Conservation (phyloP, 805 yeast species). For the Yarrowia alimentaria region DNA sequence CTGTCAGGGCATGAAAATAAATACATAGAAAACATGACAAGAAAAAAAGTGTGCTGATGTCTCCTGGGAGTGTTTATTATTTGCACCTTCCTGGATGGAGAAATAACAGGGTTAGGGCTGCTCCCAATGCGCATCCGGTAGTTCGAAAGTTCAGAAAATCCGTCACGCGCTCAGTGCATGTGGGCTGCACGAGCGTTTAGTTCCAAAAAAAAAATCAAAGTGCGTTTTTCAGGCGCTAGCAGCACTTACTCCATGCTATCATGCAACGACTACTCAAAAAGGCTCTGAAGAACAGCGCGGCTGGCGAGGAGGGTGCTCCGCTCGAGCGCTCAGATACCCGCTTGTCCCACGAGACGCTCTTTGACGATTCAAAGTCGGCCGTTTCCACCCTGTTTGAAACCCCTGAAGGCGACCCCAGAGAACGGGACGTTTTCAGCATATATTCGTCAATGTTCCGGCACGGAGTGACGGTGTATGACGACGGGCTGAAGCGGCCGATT, state of each 20-base stretch:
- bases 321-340: constrained; percentile 12
- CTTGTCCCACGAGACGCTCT: constrained; percentile 17
- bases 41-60: too few relatives aligned
- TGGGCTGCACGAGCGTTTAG: constrained; percentile 3
- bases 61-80: too few relatives aligned
- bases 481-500: constrained; percentile 19
- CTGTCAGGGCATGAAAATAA: too few relatives aligned
- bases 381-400: constrained; percentile 24
- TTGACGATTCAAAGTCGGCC: constrained; percentile 17
- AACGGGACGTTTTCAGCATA: constrained; percentile 22
- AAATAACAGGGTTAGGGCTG: constrained; percentile 21
- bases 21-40: too few relatives aligned
- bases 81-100: too few relatives aligned
- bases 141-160: too few relatives aligned
- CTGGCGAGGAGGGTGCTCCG: constrained; percentile 6
- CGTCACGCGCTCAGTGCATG: constrained; percentile 19
- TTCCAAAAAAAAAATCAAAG: constrained; percentile 9
- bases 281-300: constrained; percentile 22
- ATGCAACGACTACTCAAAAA: constrained; percentile 25
- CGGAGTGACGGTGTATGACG: constrained; percentile 24
- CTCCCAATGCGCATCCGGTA: too few relatives aligned
- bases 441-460: constrained; percentile 13
- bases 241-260: not conserved
- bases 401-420: constrained; percentile 18
- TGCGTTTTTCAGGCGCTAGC: constrained; percentile 25